Evolutionary conservation across 345 rosid genomes (phyloP).

Genomic region (Euphorbia pulcherrima): DNA sequence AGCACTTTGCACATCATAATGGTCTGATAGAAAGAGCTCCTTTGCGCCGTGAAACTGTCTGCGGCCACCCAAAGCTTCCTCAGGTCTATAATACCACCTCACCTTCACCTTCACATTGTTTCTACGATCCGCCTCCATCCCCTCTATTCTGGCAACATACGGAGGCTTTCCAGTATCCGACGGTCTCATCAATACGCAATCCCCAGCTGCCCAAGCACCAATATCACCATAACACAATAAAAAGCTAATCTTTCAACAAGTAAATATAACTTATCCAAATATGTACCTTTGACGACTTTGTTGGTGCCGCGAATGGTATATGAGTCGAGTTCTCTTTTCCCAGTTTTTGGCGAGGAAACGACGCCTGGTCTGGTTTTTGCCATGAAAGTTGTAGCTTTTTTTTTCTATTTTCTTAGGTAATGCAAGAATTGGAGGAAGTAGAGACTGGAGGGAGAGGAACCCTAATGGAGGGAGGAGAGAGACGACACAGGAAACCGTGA

Average conservation of each 20-base stretch:
- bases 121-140: constrained; percentile 65
- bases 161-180: constrained; percentile 67
- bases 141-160: constrained; percentile 74
- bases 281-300: constrained; percentile 58
- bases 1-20: constrained; percentile 72
- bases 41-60: constrained; percentile 86
- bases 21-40: constrained; percentile 88
- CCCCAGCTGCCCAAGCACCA: constrained; percentile 42
- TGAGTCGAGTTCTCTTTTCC: constrained; percentile 53
- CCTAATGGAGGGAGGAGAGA: constrained; percentile 15
- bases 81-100: constrained; percentile 87
- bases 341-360: constrained; percentile 39
- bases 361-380: constrained; percentile 77
- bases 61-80: constrained; percentile 79
- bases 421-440: constrained; percentile 4
- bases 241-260: constrained; percentile 10
- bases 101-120: constrained; percentile 67
- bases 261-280: background rate
- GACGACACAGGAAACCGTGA: constrained; percentile 8
- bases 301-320: constrained; percentile 63
- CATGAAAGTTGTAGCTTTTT: constrained; percentile 40
- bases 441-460: constrained; percentile 15
- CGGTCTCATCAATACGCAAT: constrained; percentile 86
- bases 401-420: background rate
- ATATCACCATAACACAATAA: constrained; percentile 8